Evolutionary conservation across 768 basidiomycete genomes (phyloP).

Genomic region (Suillus cothurnatus): DNA sequence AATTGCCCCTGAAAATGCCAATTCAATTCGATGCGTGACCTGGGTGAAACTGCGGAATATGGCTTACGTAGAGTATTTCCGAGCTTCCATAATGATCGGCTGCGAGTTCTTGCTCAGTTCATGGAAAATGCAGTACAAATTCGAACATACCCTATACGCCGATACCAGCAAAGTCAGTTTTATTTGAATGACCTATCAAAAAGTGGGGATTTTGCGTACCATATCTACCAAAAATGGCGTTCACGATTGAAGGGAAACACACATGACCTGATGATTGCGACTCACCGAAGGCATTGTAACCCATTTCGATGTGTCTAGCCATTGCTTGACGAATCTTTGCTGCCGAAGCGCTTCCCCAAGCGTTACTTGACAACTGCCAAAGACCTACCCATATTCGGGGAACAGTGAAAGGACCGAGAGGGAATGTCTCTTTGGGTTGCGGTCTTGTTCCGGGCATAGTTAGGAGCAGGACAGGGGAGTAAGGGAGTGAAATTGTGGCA

Average conservation of each 20-base stretch:
- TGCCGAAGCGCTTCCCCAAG: conserved; percentile 78
- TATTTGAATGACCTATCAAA: conserved; percentile 11
- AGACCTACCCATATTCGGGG: conserved; percentile 78
- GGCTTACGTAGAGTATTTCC: conserved; percentile 75
- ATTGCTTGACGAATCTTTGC: conserved; percentile 68
- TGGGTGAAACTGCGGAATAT: conserved; percentile 6
- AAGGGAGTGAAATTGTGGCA: conserved; percentile 8
- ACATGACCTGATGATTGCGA: conserved; percentile 5
- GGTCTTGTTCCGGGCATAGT: conserved; percentile 24
- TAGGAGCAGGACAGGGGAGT: conserved; percentile 13
- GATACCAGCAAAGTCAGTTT: conserved; percentile 7
- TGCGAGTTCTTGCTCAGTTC: conserved; percentile 26
- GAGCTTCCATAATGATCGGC: conserved; percentile 89
- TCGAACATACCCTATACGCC: conserved; percentile 27
- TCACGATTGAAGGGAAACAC: conserved; percentile 17
- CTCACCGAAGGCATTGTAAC: conserved; percentile 52
- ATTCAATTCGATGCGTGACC: conserved; percentile 2
- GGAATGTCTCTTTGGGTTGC: conserved; percentile 46
- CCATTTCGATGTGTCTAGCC: conserved; percentile 58
- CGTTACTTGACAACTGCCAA: conserved; percentile 86
- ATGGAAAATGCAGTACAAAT: conserved; percentile 4
- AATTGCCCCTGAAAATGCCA: conserved; percentile 63
- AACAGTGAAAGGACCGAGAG: conserved; percentile 55
- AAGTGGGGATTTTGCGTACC: conserved; percentile 43
- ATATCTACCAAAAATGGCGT: conserved; percentile 44